phyloP scores from a whole-genome alignment of 345 rosid species.

The Cardamine occulta region DNA sequence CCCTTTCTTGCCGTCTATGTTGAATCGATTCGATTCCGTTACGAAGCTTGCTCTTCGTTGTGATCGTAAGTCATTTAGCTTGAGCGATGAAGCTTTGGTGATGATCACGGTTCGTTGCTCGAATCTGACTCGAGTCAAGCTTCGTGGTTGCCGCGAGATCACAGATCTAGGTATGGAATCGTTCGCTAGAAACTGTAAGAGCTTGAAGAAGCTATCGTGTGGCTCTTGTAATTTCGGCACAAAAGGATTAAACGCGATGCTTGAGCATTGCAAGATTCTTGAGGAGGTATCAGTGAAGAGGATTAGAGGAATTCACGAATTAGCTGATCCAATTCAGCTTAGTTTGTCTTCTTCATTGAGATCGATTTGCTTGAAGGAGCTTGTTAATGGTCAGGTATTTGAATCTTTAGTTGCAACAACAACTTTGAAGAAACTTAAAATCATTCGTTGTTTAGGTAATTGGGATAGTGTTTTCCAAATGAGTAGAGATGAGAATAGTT shows the following conservation, averaged over 20 bases:
- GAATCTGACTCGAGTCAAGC: slow-evolving; percentile 71
- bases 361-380: slow-evolving; percentile 76
- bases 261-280: slow-evolving; percentile 59
- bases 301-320: slow-evolving; percentile 63
- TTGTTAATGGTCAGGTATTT: slow-evolving; percentile 74
- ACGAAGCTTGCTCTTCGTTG: slow-evolving; percentile 72
- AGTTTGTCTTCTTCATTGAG: slow-evolving; percentile 52
- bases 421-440: slow-evolving; percentile 61
- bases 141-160: slow-evolving; percentile 85
- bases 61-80: slow-evolving; percentile 60
- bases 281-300: slow-evolving; percentile 83
- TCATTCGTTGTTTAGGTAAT: slow-evolving; percentile 78
- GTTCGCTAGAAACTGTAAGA: slow-evolving; percentile 60
- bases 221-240: slow-evolving; percentile 79
- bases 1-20: slow-evolving; percentile 47
- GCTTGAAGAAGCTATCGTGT: slow-evolving; percentile 64
- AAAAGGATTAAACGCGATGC: slow-evolving; percentile 64
- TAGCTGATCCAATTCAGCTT: slow-evolving; percentile 50
- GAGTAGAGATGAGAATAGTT: slow-evolving; percentile 45
- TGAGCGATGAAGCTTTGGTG: slow-evolving; percentile 62
- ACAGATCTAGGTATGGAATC: slow-evolving; percentile 67
- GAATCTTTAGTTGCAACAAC: slow-evolving; percentile 58
- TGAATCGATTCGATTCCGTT: slow-evolving; percentile 70
- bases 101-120: slow-evolving; percentile 62
- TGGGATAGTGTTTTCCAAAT: slow-evolving; percentile 71